Percentiles rank a stretch among this genome's conserved stretches.
phyloP scores from a whole-genome alignment of 2,329 filamentous ascomycete genomes.

The Erysiphe pulchra region DNA sequence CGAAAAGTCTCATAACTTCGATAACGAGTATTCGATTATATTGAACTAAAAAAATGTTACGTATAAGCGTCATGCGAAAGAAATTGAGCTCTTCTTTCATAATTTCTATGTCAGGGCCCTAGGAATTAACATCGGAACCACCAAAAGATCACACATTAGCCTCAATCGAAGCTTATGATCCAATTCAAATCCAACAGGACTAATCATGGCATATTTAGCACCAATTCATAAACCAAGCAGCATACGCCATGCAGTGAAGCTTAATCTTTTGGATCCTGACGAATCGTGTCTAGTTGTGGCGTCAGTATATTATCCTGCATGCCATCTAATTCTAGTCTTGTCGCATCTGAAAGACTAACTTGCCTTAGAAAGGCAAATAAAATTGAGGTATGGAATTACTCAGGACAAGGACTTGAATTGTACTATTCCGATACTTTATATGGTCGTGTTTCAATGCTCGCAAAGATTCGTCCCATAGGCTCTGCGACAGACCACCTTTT shows the following conservation, averaged over 20 bases:
- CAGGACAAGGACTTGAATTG: constrained; percentile 36
- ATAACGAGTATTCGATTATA: too few relatives aligned
- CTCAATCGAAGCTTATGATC: too few relatives aligned
- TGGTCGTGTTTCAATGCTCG: constrained; percentile 65
- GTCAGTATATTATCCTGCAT: constrained; percentile 25
- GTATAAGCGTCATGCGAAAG: too few relatives aligned
- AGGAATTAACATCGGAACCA: too few relatives aligned
- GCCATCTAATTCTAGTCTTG: constrained; percentile 2
- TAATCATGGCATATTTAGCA: constrained; percentile 69
- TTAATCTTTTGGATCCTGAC: constrained; percentile 46
- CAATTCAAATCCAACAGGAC: neutral
- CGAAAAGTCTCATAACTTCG: too few relatives aligned
- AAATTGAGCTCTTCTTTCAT: too few relatives aligned
- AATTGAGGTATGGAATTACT: constrained; percentile 56
- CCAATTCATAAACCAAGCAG: constrained; percentile 84
- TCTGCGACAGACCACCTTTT: constrained; percentile 65
- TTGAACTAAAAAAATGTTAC: too few relatives aligned
- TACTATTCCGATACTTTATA: constrained; percentile 49
- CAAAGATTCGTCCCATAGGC: constrained; percentile 51
- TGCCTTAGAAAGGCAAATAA: constrained; percentile 49
- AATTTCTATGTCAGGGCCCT: too few relatives aligned
- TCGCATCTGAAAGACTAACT: constrained; percentile 1
- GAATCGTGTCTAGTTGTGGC: constrained; percentile 69
- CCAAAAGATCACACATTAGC: too few relatives aligned
- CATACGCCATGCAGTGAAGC: constrained; percentile 64